Evolutionary conservation across 164 flowering plant species (phyloP), one percentile per base, ranked within the genome.

Genomic region (Tetrastigma voinierianum): DNA sequence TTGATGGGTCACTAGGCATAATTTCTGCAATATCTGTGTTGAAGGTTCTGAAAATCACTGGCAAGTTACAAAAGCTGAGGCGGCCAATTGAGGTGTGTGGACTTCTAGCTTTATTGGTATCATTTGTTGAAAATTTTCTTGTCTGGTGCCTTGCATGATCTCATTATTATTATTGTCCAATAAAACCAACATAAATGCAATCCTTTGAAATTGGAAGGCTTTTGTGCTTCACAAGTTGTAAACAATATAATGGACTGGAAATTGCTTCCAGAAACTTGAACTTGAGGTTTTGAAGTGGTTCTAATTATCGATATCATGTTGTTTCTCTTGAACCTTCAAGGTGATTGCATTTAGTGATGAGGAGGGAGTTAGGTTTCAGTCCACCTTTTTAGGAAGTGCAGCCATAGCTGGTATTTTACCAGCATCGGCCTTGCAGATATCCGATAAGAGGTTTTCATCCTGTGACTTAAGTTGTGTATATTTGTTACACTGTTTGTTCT

Each of bases 71-170:
- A 62, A 76, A 73, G 59, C 76, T 93, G 15, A 80, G 43, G 71
- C 84, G 90, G 59, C 99, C 97, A n/a, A 77, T 93, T n/a, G n/a
- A 43, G 99, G 90, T 95, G 99, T 91, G 87, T 77, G 46, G 63
- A 59, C 21, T 47, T 10, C 32, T 3, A 43, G 62, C n/a, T 51
- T 57, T 62, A 12, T 45, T 54, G 43, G 18, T 16, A 19, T 64
- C 2, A 12, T 59, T 10, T 5, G 9, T 32, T 49, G 23, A 40
- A 24, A 40, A 1, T 4, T 21, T 0, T n/a, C n/a, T 69, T 69
- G 17, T 18, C n/a, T 19, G 10, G 48, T 20, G 52, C 43, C 19
- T 46, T 46, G 52, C 18, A 46, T 46, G 13, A 9, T 61, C 8
- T 9, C 32, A 55, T 17, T 25, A 15, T 10, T n/a, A n/a, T 57